phyloP scores from a whole-genome alignment of 306 rosid genomes.

The Datisca glomerata region DNA sequence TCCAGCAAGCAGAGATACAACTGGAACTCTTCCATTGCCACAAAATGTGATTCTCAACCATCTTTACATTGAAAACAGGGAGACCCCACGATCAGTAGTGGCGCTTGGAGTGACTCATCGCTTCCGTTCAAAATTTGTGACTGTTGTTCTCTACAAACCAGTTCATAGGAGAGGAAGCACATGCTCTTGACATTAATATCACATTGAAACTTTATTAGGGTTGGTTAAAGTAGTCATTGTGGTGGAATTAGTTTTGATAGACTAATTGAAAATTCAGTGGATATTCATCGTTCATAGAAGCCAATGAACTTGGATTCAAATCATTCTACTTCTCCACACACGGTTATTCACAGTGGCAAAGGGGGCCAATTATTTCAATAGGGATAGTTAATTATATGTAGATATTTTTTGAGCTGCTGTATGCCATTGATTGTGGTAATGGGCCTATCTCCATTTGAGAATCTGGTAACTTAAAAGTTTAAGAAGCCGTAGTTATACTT shows the following conservation, averaged over 20 bases:
- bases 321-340: too few relatives aligned
- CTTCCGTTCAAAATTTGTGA: slow-evolving; percentile 70
- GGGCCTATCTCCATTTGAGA: not conserved
- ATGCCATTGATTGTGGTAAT: not conserved
- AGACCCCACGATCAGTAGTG: slow-evolving; percentile 68
- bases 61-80: slow-evolving; percentile 81
- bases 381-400: not conserved
- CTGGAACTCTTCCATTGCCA: slow-evolving; percentile 55
- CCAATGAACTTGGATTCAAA: too few relatives aligned
- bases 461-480: too few relatives aligned
- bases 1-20: slow-evolving; percentile 37
- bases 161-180: slow-evolving; percentile 56
- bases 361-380: not conserved
- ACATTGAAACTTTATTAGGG: too few relatives aligned
- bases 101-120: slow-evolving; percentile 93
- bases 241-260: not conserved
- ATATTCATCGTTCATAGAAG: too few relatives aligned
- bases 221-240: not conserved
- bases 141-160: slow-evolving; percentile 93
- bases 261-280: too few relatives aligned
- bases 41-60: slow-evolving; percentile 64
- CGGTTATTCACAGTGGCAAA: too few relatives aligned
- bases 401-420: not conserved
- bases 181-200: not conserved
- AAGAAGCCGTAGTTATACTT: too few relatives aligned